These are phyloP conservation scores for Lasiosphaeris hirsuta DNA, from an alignment of 495 filamentous ascomycete species.

Conservation along the genomic window DNA sequence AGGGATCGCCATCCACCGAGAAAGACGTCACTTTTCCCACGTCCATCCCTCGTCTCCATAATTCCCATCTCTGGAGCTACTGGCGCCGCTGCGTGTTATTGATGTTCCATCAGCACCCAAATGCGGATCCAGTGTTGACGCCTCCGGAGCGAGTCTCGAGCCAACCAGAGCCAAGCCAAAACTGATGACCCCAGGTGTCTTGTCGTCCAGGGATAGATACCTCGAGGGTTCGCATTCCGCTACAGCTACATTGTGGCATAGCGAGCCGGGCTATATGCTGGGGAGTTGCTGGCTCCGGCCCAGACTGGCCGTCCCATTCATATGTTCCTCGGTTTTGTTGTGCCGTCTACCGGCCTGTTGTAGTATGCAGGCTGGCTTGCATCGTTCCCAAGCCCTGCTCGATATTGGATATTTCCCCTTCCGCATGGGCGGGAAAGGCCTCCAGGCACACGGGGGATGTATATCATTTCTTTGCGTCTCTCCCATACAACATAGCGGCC, in stretches of 20 bases:
- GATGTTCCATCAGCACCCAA: slow-evolving; percentile 13
- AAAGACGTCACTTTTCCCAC: slow-evolving; percentile 11
- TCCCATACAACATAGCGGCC: slow-evolving; percentile 1
- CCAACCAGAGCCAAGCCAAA: slow-evolving; percentile 22
- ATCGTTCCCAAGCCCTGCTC: not conserved
- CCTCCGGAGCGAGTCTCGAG: not conserved
- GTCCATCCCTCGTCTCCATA: slow-evolving; percentile 14
- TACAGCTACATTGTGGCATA: not conserved
- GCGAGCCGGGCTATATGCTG: not conserved
- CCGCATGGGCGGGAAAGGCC: slow-evolving; percentile 19
- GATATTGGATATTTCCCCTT: slow-evolving; percentile 20
- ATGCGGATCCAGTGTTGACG: slow-evolving; percentile 2
- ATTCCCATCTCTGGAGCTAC: slow-evolving; percentile 4
- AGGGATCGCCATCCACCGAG: slow-evolving; percentile 9
- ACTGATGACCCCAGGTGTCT: slow-evolving; percentile 17
- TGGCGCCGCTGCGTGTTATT: slow-evolving; percentile 10
- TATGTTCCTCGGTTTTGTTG: slow-evolving; percentile 10
- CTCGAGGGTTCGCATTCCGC: not conserved
- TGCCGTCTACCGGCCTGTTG: not conserved
- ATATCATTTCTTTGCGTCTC: slow-evolving; percentile 7
- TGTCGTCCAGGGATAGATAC: not conserved
- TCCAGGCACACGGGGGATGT: slow-evolving; percentile 7
- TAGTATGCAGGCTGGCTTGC: slow-evolving; percentile 7
- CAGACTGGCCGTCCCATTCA: slow-evolving; percentile 5
- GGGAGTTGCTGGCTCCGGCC: not conserved